Evolutionary conservation across 2,329 filamentous ascomycete genomes (phyloP), one percentile per base, ranked within the genome.

Genomic region (Endothia cerciana): DNA sequence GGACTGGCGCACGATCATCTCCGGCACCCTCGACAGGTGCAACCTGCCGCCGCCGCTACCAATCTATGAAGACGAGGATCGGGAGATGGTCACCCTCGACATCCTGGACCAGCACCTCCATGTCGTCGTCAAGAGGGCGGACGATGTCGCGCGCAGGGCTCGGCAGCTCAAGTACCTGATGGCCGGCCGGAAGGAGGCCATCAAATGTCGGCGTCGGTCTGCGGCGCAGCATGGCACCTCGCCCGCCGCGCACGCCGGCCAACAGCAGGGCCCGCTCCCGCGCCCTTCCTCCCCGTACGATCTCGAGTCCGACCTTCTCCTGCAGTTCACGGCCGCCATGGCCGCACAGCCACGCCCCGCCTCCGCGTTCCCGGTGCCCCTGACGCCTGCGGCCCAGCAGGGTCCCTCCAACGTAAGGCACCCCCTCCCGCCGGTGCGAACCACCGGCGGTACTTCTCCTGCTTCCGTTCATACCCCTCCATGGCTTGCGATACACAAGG

Each of bases 61-160:
- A 0, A 89, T 95, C 59, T 87, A 91, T 66, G 92, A 96, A 74
- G 93, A 97, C 73, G 93, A 97, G 77, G 88, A 90, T 74, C 92
- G 93, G 70, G 93, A 97, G 75, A 78, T 96, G 45, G 92, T 89
- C 15, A 94, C 92, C 0, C 81, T 96, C 72, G 92, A 95, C 72
- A 94, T 96, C 60, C 77, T 97, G 36, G 92, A 97, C 77, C 88
- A 89, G 75, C 90, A 92, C 68, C 80, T 96, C 43, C 87, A 88
- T 45, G 85, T 91, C 70, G 85, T 97, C 53, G 93, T 91, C 71
- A 92, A 92, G 74, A 88, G 89, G 73, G 92, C 93, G 3, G 93
- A 96, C 74, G 90, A 92, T 80, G 88, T 85, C 19, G 83, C 83
- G 19, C 77, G 79, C 40, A 79, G 79, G 70, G 82, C 92, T 15